Percentiles rank a stretch among this genome's conserved stretches.
These are phyloP conservation scores for Saposhnikovia divaricata DNA, from an alignment of 129 eudicot genomes.

Conservation along the genomic window DNA sequence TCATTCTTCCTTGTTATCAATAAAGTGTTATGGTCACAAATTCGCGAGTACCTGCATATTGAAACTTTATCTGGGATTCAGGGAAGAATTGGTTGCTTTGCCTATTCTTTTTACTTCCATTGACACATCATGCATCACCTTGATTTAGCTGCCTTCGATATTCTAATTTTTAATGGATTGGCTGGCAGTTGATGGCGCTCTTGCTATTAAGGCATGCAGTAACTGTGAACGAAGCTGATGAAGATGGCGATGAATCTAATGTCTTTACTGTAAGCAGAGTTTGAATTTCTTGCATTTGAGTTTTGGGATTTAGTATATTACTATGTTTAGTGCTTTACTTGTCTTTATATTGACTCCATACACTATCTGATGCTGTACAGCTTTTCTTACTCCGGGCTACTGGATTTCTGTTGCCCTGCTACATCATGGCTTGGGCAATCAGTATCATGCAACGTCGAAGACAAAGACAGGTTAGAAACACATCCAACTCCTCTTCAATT, in stretches of 20 bases:
- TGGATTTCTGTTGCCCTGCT: slow-evolving; percentile 96
- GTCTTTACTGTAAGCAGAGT: slow-evolving; percentile 62
- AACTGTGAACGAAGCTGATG: slow-evolving; percentile 58
- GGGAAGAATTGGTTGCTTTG: neutral
- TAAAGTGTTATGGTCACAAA: neutral
- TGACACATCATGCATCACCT: too few species aligned
- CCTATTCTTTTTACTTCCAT: neutral
- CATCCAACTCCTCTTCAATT: neutral
- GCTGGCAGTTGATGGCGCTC: slow-evolving; percentile 79
- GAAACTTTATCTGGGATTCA: neutral
- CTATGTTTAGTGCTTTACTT: neutral
- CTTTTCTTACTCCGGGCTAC: slow-evolving; percentile 85
- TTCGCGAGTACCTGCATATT: neutral
- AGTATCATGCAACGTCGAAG: slow-evolving; percentile 94
- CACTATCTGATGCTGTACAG: slow-evolving; percentile 26
- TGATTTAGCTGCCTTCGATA: neutral
- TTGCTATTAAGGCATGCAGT: slow-evolving; percentile 83
- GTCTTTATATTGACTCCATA: neutral
- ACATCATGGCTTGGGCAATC: slow-evolving; percentile 93
- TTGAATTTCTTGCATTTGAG: neutral
- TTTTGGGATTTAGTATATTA: neutral
- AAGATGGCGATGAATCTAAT: slow-evolving; percentile 62
- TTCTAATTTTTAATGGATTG: neutral
- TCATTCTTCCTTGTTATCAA: neutral
- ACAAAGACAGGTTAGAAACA: slow-evolving; percentile 70